A percentile compares a stretch with the other conserved stretches of the same genome.
Conservation (phyloP, 805 yeast genomes). For the Blastobotrys chiropterorum region DNA sequence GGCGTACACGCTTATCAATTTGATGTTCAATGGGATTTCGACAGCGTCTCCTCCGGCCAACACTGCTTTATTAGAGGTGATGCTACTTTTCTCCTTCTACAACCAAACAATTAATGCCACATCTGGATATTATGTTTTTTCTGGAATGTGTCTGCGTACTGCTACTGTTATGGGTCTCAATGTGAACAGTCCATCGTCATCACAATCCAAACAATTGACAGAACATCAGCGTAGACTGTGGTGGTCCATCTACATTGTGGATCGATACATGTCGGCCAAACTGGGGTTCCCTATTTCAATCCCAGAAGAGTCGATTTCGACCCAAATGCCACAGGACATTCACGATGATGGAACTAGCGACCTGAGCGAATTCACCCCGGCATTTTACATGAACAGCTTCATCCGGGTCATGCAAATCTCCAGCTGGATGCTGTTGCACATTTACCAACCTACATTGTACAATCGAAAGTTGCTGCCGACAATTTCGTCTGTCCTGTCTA, state of each 20-base stretch:
- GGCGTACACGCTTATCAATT: slow-evolving; percentile 12
- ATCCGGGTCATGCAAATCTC: slow-evolving; percentile 18
- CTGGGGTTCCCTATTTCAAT: slow-evolving; percentile 20
- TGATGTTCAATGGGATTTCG: slow-evolving; percentile 9
- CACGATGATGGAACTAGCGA: slow-evolving; percentile 1
- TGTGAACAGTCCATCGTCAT: slow-evolving; percentile 2
- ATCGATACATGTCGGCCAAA: slow-evolving; percentile 20
- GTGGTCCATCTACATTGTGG: slow-evolving; percentile 23
- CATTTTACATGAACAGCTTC: slow-evolving; percentile 18
- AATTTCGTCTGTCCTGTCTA: slow-evolving; percentile 12
- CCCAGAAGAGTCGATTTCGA: slow-evolving; percentile 15
- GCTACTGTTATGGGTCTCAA: slow-evolving; percentile 21
- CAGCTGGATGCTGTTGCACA: slow-evolving; percentile 13
- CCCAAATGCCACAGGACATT: slow-evolving; percentile 15
- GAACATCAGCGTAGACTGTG: slow-evolving; percentile 22
- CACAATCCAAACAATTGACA: not conserved
- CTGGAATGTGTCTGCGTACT: slow-evolving; percentile 17
- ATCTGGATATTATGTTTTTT: slow-evolving; percentile 14
- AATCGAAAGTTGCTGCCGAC: slow-evolving; percentile 13
- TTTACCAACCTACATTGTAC: slow-evolving; percentile 16
- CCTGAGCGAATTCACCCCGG: slow-evolving; percentile 15
- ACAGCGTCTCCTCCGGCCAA: slow-evolving; percentile 1
- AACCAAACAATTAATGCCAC: slow-evolving; percentile 18
- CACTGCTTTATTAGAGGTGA: slow-evolving; percentile 11
- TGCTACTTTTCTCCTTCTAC: slow-evolving; percentile 18